Conservation (phyloP, 192 early-diverging fungal genomes). For the Backusella australiensis region DNA sequence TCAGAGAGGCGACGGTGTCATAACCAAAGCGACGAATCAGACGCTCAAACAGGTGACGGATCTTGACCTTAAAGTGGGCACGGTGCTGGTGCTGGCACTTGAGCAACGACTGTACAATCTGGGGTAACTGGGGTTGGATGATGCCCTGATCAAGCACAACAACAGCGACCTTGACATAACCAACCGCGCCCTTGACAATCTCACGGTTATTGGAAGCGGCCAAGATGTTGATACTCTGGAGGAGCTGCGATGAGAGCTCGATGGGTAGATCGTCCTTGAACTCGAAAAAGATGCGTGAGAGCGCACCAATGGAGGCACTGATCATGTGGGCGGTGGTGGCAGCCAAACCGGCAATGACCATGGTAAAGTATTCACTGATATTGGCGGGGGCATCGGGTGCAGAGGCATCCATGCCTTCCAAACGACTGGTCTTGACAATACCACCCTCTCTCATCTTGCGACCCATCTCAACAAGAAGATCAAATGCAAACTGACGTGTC, state of each 20-base stretch:
- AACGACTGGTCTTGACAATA: slow-evolving; percentile 33
- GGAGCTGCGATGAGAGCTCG: slow-evolving; percentile 66
- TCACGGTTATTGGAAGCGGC: slow-evolving; percentile 82
- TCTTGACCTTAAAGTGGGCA: slow-evolving; percentile 86
- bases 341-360: slow-evolving; percentile 93
- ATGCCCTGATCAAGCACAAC: slow-evolving; percentile 73
- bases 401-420: slow-evolving; percentile 35
- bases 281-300: slow-evolving; percentile 90
- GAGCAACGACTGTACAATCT: slow-evolving; percentile 73
- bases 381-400: slow-evolving; percentile 48
- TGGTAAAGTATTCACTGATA: slow-evolving; percentile 85
- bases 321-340: slow-evolving; percentile 92
- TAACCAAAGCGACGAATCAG: slow-evolving; percentile 80
- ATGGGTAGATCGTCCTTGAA: slow-evolving; percentile 72
- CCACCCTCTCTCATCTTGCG: slow-evolving; percentile 82
- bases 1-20: slow-evolving; percentile 74
- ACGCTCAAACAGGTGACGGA: slow-evolving; percentile 91
- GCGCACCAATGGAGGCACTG: slow-evolving; percentile 80
- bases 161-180: slow-evolving; percentile 90
- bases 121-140: slow-evolving; percentile 67
- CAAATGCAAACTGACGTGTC: slow-evolving; percentile 78
- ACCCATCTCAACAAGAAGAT: slow-evolving; percentile 86
- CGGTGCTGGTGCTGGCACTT: slow-evolving; percentile 85
- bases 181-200: slow-evolving; percentile 87
- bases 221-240: slow-evolving; percentile 79